phyloP scores from a whole-genome alignment of 2,329 filamentous ascomycete species.

The Tolypocladium cylindrosporum region DNA sequence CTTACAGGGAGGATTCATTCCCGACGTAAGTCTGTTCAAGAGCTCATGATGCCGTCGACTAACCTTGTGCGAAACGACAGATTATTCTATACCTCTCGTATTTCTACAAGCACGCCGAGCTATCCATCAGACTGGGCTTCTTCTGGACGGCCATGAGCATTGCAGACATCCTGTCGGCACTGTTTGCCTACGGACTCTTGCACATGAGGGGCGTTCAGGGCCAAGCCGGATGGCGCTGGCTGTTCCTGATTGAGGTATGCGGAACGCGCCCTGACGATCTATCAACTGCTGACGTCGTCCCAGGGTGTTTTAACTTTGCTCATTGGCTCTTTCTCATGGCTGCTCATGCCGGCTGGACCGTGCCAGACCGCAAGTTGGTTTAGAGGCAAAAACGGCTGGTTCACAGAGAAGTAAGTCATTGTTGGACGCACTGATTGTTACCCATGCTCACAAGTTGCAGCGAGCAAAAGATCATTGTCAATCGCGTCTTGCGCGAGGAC shows the following conservation, averaged over 20 bases:
- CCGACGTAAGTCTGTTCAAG: constrained; percentile 19
- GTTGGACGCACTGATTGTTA: accelerated
- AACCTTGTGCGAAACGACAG: not conserved
- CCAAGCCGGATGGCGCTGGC: constrained; percentile 29
- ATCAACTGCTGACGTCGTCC: not conserved
- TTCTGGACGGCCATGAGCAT: constrained; percentile 62
- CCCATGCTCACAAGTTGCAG: not conserved
- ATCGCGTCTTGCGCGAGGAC: constrained; percentile 44
- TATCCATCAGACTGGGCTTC: constrained; percentile 54
- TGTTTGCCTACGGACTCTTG: constrained; percentile 32
- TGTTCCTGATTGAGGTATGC: constrained; percentile 10
- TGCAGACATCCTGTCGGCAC: constrained; percentile 41
- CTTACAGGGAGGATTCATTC: constrained; percentile 36
- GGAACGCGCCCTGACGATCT: not conserved
- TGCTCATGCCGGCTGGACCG: constrained; percentile 14
- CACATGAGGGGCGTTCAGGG: constrained; percentile 25
- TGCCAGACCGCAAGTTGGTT: constrained; percentile 43
- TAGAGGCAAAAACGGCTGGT: constrained; percentile 35
- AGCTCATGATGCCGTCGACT: constrained; percentile 6
- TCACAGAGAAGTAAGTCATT: constrained; percentile 10
- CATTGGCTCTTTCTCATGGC: constrained; percentile 10
- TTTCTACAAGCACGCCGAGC: constrained; percentile 63
- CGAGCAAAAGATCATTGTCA: constrained; percentile 47
- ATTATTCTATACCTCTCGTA: constrained; percentile 54
- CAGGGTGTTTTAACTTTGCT: constrained; percentile 17